Evolutionary conservation across 805 yeast species (phyloP), one percentile per base, ranked within the genome.

Genomic region (Cyberlindnera americana): DNA sequence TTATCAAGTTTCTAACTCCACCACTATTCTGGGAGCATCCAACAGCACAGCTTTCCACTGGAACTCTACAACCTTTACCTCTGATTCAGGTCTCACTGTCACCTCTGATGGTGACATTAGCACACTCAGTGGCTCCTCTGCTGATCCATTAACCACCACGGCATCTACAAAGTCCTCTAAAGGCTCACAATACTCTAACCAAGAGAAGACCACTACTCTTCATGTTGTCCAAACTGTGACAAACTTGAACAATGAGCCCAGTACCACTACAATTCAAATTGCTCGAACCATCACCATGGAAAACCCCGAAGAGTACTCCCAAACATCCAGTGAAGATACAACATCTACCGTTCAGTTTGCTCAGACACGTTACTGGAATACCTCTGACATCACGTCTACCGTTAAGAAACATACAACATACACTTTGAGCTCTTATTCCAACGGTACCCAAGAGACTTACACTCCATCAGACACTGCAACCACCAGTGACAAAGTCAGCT

Each of bases 371-470:
- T 33, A 33, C 29, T 33, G 36, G 36, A 33, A 33, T 29, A 24
- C 36, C 12, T 22, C 36, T 16, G 19, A 31, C 7, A n/a, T 9
- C 13, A 21, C 33, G 13, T 13, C 33, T 17, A 24, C 15, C 8
- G 17, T 8, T 9, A 21, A 10, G 10, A 21, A 21, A 10, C 23
- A 21, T 21, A 21, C 23, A 21, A 22, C 10, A 10, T 9, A 12
- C 27, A 16, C 13, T 16, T 16, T 10, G 22, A 29, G 33, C 22
- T 19, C 22, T 5, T 23, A 23, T 13, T 17, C 19, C 19, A 27
- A 34, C n/a, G 25, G 31, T 19, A 34, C 37, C n/a, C 36, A 33
- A 23, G 12, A 18, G 18, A 26, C 37, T 7, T 34, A 34, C 19
- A 19, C 37, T 12, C 31, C 31, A 12, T 12, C 19, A 15, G 15